phyloP scores from a whole-genome alignment of 208 protist species.

The Crithidia fasciculata region DNA sequence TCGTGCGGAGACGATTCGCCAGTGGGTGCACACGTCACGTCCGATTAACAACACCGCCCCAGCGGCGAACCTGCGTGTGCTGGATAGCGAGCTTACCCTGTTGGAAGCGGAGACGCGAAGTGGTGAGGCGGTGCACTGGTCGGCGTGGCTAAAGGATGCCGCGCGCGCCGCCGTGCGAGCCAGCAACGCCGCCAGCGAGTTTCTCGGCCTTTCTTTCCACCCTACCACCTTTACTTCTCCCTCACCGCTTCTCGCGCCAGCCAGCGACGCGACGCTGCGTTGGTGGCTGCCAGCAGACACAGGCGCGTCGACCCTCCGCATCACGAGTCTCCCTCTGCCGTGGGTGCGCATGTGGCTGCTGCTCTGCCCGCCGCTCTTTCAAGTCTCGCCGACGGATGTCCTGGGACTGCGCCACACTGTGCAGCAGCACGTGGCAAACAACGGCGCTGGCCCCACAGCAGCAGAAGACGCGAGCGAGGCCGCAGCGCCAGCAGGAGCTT shows the following conservation, averaged over 20 bases:
- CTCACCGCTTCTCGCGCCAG: neutral
- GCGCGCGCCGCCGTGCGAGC: slow-evolving; percentile 34
- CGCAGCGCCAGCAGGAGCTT: no score
- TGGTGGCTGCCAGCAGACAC: slow-evolving; percentile 9
- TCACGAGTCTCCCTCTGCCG: slow-evolving; percentile 46
- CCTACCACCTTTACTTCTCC: neutral
- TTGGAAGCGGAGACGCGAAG: neutral
- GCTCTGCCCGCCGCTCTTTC: slow-evolving; percentile 57
- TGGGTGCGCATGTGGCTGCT: slow-evolving; percentile 65
- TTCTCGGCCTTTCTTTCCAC: slow-evolving; percentile 40
- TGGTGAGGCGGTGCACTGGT: slow-evolving; percentile 15
- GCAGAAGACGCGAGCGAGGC: neutral
- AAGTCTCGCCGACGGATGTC: slow-evolving; percentile 40
- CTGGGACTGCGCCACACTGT: slow-evolving; percentile 20
- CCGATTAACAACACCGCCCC: neutral
- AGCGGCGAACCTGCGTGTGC: neutral
- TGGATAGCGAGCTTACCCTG: neutral
- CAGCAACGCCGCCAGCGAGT: slow-evolving; percentile 58
- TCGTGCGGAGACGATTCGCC: slow-evolving; percentile 44
- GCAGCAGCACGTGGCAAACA: slow-evolving; percentile 13
- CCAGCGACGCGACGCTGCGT: slow-evolving; percentile 2
- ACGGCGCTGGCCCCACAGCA: neutral
- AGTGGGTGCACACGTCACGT: slow-evolving; percentile 1
- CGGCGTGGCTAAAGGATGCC: slow-evolving; percentile 40
- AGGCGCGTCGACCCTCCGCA: neutral